Conservation (phyloP, 164 flowering plant genomes). For the Kingdonia uniflora region DNA sequence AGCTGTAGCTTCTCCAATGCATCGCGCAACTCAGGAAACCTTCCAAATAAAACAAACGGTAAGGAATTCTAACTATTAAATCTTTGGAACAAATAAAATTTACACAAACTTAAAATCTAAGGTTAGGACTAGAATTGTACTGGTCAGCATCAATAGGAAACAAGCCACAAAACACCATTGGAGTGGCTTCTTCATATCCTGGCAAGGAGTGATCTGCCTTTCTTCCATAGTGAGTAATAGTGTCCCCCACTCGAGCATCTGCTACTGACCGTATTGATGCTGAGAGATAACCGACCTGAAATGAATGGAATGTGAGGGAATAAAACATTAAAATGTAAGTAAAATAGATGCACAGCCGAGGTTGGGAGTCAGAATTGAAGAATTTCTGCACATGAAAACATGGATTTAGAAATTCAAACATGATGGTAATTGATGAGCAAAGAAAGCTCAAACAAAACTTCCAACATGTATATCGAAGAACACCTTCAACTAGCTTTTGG, state of each 20-base stretch:
- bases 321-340: too few relatives aligned
- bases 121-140: conserved; percentile 24
- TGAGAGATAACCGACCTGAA: conserved; percentile 91
- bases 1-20: conserved; percentile 94
- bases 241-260: conserved; percentile 98
- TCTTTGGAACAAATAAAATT: neutral
- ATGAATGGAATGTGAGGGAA: neutral
- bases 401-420: too few relatives aligned
- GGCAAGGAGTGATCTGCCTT: conserved; percentile 71
- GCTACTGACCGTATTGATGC: conserved; percentile 95
- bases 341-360: too few relatives aligned
- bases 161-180: conserved; percentile 98
- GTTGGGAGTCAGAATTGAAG: too few relatives aligned
- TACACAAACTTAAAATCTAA: neutral
- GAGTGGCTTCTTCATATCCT: conserved; percentile 95
- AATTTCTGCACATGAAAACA: too few relatives aligned
- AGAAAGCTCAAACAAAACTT: too few relatives aligned
- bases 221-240: conserved; percentile 63
- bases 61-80: conserved; percentile 1
- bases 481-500: too few relatives aligned
- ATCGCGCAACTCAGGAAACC: conserved; percentile 87
- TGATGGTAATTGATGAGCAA: too few relatives aligned
- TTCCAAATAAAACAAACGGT: conserved; percentile 17
- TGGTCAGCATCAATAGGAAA: conserved; percentile 97
- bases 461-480: too few relatives aligned